A percentile compares a stretch with the other conserved stretches of the same genome.
phyloP scores from a whole-genome alignment of 2,329 filamentous ascomycete species.

The Penicillium sp. region DNA sequence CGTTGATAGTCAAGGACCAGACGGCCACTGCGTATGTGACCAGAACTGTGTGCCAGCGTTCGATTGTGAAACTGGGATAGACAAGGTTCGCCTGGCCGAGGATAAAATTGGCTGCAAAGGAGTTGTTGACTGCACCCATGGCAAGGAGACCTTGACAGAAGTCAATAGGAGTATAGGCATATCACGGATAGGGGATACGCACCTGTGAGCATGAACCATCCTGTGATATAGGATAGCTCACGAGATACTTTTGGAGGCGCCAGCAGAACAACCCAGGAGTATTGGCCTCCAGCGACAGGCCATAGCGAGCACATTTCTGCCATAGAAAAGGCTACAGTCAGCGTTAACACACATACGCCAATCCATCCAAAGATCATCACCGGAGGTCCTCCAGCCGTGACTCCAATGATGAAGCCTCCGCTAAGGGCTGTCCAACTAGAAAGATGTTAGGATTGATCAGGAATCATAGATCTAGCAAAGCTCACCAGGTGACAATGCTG shows the following conservation, averaged over 20 bases:
- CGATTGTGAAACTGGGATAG: conserved; percentile 55
- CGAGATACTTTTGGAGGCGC: conserved; percentile 54
- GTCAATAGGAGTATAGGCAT: neutral
- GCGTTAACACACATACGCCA: conserved; percentile 55
- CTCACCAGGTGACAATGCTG: conserved; percentile 59
- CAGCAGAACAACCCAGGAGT: conserved; percentile 63
- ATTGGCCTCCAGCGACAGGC: conserved; percentile 62
- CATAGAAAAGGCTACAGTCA: conserved; percentile 63
- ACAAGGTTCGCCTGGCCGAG: conserved; percentile 59
- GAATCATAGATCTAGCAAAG: neutral
- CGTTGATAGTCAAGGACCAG: conserved; percentile 53
- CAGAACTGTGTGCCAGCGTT: conserved; percentile 61
- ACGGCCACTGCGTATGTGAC: conserved; percentile 55
- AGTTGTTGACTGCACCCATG: conserved; percentile 60
- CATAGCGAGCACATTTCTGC: conserved; percentile 64
- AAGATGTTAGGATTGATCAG: neutral
- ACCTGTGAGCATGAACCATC: conserved; percentile 57
- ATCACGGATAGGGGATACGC: conserved; percentile 13
- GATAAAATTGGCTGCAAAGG: conserved; percentile 59
- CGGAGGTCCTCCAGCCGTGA: conserved; percentile 60
- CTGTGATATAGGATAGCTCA: conserved; percentile 51
- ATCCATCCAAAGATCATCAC: conserved; percentile 65
- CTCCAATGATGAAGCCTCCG: conserved; percentile 61
- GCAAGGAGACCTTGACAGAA: conserved; percentile 35
- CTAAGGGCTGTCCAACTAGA: conserved; percentile 60